Percentiles rank a stretch among this genome's conserved stretches.
Evolutionary conservation across 228 moss, liverwort and hornwort species (phyloP).

Genomic region (Sphagnum magellanicum): DNA sequence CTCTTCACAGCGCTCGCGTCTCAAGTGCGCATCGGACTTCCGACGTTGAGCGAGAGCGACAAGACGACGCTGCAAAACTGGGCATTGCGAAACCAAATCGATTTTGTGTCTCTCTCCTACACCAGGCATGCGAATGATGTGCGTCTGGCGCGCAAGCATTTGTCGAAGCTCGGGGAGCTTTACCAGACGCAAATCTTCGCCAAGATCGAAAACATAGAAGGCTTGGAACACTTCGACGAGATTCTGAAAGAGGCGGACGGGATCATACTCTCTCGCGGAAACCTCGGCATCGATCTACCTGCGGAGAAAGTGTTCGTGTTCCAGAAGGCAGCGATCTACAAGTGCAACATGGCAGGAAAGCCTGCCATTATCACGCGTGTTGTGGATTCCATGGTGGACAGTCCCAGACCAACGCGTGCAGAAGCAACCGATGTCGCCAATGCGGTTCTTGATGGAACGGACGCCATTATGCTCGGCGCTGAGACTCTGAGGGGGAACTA

Average conservation of each 20-base stretch:
- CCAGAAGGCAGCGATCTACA: slow-evolving; percentile 63
- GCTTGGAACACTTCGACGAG: slow-evolving; percentile 84
- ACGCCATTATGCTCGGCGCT: slow-evolving; percentile 46
- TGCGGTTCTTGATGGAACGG: slow-evolving; percentile 71
- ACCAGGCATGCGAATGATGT: slow-evolving; percentile 82
- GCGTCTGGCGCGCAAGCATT: slow-evolving; percentile 33
- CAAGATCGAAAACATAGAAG: slow-evolving; percentile 81
- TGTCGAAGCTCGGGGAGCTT: slow-evolving; percentile 66
- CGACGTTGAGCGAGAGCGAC: slow-evolving; percentile 42
- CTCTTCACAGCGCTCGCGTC: slow-evolving; percentile 73
- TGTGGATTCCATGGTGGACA: slow-evolving; percentile 89
- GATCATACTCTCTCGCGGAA: slow-evolving; percentile 82
- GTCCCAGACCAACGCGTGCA: slow-evolving; percentile 79
- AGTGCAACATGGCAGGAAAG: slow-evolving; percentile 80
- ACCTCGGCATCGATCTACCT: slow-evolving; percentile 79
- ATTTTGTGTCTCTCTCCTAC: slow-evolving; percentile 75
- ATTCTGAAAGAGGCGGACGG: slow-evolving; percentile 86
- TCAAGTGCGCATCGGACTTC: slow-evolving; percentile 57
- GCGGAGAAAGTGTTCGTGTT: slow-evolving; percentile 74
- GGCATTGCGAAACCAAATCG: slow-evolving; percentile 70
- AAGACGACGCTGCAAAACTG: slow-evolving; percentile 45
- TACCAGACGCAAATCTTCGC: slow-evolving; percentile 85
- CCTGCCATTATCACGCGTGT: slow-evolving; percentile 76
- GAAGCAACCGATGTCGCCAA: slow-evolving; percentile 96
- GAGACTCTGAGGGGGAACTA: slow-evolving; percentile 77